Percentiles rank a stretch among this genome's conserved stretches.
These are phyloP conservation scores for Prunus padus DNA, from an alignment of 306 rosid species.

Conservation along the genomic window DNA sequence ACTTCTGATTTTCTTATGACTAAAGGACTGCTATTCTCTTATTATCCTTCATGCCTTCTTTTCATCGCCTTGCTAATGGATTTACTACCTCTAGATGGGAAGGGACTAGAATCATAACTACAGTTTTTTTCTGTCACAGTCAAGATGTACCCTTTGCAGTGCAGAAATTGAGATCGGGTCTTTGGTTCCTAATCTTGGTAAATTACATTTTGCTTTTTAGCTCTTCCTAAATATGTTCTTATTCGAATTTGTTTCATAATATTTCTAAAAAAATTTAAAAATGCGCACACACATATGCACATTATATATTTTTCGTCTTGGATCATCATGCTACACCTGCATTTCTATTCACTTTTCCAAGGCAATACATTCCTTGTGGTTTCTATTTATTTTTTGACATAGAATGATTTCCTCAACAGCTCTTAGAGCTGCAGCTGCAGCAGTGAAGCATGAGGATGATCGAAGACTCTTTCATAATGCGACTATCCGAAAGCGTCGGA, in stretches of 20 bases:
- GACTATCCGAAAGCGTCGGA: slow-evolving; percentile 84
- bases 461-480: slow-evolving; percentile 90
- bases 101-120: slow-evolving; percentile 46
- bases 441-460: slow-evolving; percentile 88
- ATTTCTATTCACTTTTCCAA: not conserved
- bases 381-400: slow-evolving; percentile 11
- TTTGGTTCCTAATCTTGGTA: slow-evolving; percentile 85
- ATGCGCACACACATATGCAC: not conserved
- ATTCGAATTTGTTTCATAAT: not conserved
- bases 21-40: not conserved
- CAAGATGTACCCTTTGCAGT: slow-evolving; percentile 86
- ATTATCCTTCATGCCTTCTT: slow-evolving; percentile 17
- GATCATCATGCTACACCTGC: slow-evolving; percentile 10
- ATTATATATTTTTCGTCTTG: not conserved
- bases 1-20: not conserved
- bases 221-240: not conserved
- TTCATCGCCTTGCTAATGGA: slow-evolving; percentile 28
- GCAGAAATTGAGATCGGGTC: slow-evolving; percentile 72
- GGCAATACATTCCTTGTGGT: slow-evolving; percentile 7
- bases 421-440: slow-evolving; percentile 94
- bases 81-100: slow-evolving; percentile 33
- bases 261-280: not conserved
- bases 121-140: slow-evolving; percentile 62
- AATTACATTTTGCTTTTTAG: slow-evolving; percentile 20
- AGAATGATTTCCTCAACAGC: slow-evolving; percentile 51